These are phyloP conservation scores for Vanderwaltozyma tropicalis DNA, from an alignment of 805 yeast genomes.

Conservation along the genomic window DNA sequence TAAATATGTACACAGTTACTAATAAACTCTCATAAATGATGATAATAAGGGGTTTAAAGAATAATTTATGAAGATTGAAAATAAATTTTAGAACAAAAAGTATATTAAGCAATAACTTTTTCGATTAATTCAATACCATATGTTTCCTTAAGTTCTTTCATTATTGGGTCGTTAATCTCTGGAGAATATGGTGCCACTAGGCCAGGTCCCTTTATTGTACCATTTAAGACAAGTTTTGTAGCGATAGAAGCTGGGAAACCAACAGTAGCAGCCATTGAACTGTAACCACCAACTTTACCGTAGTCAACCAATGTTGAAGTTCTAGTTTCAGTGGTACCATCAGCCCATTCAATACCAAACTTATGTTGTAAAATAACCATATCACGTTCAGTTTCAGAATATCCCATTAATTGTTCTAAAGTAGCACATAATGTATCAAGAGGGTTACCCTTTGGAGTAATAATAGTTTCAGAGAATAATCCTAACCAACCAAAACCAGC, in stretches of 20 bases:
- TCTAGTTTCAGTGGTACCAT: constrained; percentile 83
- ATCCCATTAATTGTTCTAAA: constrained; percentile 91
- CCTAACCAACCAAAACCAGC: constrained; percentile 93
- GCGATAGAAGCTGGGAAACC: constrained; percentile 99
- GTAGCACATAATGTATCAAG: constrained; percentile 95
- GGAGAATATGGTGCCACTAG: constrained; percentile 88
- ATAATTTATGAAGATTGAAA: no score
- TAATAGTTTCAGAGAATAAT: constrained; percentile 63
- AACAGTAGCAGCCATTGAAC: constrained; percentile 96
- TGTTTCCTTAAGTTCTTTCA: constrained; percentile 82
- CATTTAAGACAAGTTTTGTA: constrained; percentile 71
- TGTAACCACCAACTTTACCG: constrained; percentile 82
- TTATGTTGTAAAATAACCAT: constrained; percentile 93
- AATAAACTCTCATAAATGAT: no score
- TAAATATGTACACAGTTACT: no score
- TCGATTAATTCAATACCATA: constrained; percentile 82
- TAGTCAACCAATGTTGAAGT: constrained; percentile 92
- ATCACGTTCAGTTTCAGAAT: constrained; percentile 91
- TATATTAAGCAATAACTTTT: constrained; percentile 54
- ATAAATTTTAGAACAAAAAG: no score
- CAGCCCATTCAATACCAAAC: constrained; percentile 94
- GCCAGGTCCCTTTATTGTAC: constrained; percentile 69
- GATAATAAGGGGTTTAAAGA: background rate
- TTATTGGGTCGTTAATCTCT: constrained; percentile 81
- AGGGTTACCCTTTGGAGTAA: constrained; percentile 86